Percentiles rank a stretch among this genome's conserved stretches.
These are phyloP conservation scores for Scheffersomyces parashehatae DNA, from an alignment of 1,139 yeast genomes.

Conservation along the genomic window DNA sequence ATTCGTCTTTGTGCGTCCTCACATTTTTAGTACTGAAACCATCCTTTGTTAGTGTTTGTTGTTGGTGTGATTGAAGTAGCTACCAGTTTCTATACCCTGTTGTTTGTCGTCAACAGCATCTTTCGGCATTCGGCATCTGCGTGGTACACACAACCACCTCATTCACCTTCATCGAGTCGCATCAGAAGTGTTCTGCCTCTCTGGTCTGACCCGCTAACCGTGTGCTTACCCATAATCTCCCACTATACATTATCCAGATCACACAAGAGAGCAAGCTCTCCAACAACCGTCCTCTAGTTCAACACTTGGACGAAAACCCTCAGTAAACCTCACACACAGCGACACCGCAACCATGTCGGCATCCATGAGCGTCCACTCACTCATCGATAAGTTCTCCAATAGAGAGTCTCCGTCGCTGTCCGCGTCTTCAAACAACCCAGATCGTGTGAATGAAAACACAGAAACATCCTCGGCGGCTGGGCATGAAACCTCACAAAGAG, in stretches of 20 bases:
- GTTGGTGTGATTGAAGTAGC: no score
- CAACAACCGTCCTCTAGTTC: background rate
- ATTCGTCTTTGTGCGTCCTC: no score
- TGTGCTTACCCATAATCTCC: background rate
- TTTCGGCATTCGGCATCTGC: no score
- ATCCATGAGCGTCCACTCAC: conserved; percentile 16
- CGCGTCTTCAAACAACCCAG: background rate
- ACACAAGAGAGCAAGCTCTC: background rate
- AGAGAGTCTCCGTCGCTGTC: conserved; percentile 1
- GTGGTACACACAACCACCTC: no score
- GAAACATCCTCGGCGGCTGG: background rate
- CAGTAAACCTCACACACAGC: background rate
- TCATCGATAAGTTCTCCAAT: conserved; percentile 13
- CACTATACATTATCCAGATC: background rate
- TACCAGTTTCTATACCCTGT: background rate
- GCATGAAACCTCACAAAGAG: conserved; percentile 1
- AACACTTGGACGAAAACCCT: background rate
- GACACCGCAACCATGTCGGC: background rate
- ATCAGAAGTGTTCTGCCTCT: no score
- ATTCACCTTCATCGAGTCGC: no score
- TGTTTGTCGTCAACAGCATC: background rate
- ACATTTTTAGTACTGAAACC: no score
- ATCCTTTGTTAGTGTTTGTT: no score
- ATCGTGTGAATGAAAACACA: conserved; percentile 1
- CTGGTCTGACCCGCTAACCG: no score